Evolutionary conservation across 129 eudicot genomes (phyloP).

Genomic region (Apium graveolens): DNA sequence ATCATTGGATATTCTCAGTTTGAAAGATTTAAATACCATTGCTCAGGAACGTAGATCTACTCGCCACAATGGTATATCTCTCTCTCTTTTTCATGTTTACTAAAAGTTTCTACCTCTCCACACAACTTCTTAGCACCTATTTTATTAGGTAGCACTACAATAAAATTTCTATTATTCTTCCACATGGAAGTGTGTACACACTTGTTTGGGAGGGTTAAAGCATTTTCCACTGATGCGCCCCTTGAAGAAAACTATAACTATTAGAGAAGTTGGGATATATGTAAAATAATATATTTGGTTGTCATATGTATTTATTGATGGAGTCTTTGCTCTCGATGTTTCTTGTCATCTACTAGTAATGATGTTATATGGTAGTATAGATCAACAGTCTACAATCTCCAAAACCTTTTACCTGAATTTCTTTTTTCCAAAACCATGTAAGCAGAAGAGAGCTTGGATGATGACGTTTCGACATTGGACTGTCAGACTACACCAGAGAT

Average conservation of each 20-base stretch:
- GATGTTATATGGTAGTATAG: constrained; percentile 8
- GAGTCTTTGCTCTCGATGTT: constrained; percentile 5
- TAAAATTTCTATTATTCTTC: background rate
- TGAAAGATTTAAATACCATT: constrained; percentile 46
- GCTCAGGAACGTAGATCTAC: constrained; percentile 36
- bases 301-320: constrained; percentile 8
- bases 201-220: background rate
- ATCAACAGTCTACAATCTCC: constrained; percentile 1
- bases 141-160: background rate
- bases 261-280: background rate
- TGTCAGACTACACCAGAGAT: constrained; percentile 27
- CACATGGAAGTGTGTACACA: background rate
- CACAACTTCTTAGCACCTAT: background rate
- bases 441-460: constrained; percentile 35
- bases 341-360: constrained; percentile 1
- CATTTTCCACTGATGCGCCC: background rate
- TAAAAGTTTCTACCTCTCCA: background rate
- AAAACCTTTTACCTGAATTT: background rate
- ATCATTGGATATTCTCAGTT: constrained; percentile 77
- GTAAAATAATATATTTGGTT: background rate
- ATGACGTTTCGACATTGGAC: constrained; percentile 17
- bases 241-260: background rate
- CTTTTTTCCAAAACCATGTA: constrained; percentile 14
- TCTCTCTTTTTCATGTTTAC: constrained; percentile 12
- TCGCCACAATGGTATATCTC: constrained; percentile 37